These are phyloP conservation scores for Lecanicillium sp. DNA, from an alignment of 2,329 filamentous ascomycete genomes.

Conservation along the genomic window DNA sequence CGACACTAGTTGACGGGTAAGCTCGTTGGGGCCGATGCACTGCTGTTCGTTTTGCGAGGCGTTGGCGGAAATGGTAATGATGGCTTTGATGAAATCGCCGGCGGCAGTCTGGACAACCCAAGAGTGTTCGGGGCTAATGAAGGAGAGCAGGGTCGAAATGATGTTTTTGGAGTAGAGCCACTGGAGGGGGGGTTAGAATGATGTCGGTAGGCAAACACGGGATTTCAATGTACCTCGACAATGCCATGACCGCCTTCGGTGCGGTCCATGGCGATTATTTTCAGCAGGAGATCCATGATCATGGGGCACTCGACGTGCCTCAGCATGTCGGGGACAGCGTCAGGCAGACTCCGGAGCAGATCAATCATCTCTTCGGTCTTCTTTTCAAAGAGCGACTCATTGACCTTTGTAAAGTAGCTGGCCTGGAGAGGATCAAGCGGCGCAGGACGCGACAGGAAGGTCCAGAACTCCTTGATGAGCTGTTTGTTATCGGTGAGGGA, in stretches of 20 bases:
- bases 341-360: slow-evolving; percentile 77
- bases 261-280: slow-evolving; percentile 94
- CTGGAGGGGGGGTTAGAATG: slow-evolving; percentile 36
- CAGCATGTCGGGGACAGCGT: slow-evolving; percentile 77
- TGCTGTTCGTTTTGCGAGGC: slow-evolving; percentile 96
- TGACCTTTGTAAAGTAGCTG: slow-evolving; percentile 97
- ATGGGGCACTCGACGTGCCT: slow-evolving; percentile 95
- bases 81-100: slow-evolving; percentile 95
- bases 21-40: slow-evolving; percentile 96
- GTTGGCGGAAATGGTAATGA: slow-evolving; percentile 98
- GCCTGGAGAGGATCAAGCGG: slow-evolving; percentile 90
- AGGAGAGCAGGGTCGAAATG: slow-evolving; percentile 80
- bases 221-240: slow-evolving; percentile 64
- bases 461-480: slow-evolving; percentile 81
- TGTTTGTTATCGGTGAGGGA: slow-evolving; percentile 79
- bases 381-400: slow-evolving; percentile 94
- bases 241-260: slow-evolving; percentile 86
- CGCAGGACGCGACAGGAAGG: slow-evolving; percentile 75
- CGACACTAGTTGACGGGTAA: slow-evolving; percentile 91
- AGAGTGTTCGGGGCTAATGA: slow-evolving; percentile 76
- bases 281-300: slow-evolving; percentile 95
- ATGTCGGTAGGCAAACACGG: slow-evolving; percentile 16
- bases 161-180: slow-evolving; percentile 90
- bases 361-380: slow-evolving; percentile 97
- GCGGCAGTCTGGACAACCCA: slow-evolving; percentile 93